Conservation (phyloP, 768 basidiomycete species). For the Tephrocybe sp. region DNA sequence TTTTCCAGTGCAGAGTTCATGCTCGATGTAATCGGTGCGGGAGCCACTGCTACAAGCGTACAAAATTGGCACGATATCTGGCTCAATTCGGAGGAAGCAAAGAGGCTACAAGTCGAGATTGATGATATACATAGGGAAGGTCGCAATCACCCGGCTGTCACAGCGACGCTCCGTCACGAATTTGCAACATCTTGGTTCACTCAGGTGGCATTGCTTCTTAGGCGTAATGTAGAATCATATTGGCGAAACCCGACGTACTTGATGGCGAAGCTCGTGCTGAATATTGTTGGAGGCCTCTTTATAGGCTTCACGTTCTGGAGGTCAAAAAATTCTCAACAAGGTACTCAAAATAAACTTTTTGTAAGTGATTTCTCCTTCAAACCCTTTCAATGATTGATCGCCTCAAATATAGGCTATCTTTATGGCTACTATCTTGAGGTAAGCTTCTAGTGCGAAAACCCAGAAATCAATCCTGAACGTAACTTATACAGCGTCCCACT, state of each 20-base stretch:
- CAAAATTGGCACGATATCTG: conserved; percentile 63
- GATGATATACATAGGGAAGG: conserved; percentile 51
- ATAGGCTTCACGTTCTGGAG: conserved; percentile 68
- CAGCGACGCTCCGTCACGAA: conserved; percentile 36
- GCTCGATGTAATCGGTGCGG: conserved; percentile 76
- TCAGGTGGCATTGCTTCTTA: conserved; percentile 44
- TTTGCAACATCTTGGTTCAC: conserved; percentile 56
- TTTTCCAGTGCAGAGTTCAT: conserved; percentile 56
- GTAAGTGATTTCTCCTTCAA: conserved; percentile 34
- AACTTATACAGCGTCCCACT: conserved; percentile 44
- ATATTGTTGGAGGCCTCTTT: conserved; percentile 54
- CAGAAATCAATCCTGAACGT: conserved; percentile 5
- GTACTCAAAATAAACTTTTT: conserved; percentile 67
- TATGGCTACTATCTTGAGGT: conserved; percentile 51
- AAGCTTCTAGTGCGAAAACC: neutral
- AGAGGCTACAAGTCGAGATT: conserved; percentile 36
- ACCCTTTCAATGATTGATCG: neutral
- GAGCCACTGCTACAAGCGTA: conserved; percentile 55
- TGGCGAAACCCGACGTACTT: conserved; percentile 64
- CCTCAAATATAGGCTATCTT: conserved; percentile 43
- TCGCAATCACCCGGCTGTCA: conserved; percentile 34
- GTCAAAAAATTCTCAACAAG: conserved; percentile 51
- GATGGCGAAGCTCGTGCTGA: conserved; percentile 57
- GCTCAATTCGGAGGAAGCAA: conserved; percentile 48
- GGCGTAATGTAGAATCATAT: conserved; percentile 44